Base-by-base conservation (phyloP, 345 rosid species). In the Aethionema arabicum region DNA sequence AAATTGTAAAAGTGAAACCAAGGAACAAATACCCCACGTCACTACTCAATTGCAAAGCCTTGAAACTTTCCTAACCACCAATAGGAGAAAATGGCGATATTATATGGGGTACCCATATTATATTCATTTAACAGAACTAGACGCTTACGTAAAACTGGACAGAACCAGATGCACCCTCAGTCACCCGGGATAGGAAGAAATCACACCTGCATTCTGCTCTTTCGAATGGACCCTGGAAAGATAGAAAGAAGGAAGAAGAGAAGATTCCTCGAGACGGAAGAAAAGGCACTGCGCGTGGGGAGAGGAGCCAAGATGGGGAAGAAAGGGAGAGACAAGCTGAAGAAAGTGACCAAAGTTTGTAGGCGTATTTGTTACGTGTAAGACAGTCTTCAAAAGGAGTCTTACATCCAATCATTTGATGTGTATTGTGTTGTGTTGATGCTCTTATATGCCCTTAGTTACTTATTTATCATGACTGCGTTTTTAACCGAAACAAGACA, bases 361-460 rank as follows among this genome's bases (percentile, higher is more conserved):
- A 63, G 69, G 33, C 59, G 69, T 70, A 57, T 6, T 57, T 49
- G 59, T 51, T 57, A 63, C 56, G 69, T 11, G 57, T 56, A 11
- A 70, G 69, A 70, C 64, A 63, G 46, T 49, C 63, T 66, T 66
- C 35, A 56, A 38, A 47, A 56, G 39, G 59, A 63, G 59, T 56
- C 40, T 31, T 33, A 21, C 13, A 63, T 5, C 21, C 47, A 63
- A 70, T 70, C 65, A 70, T 70, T 5, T 33, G 10, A 30, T 55
- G 68, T 70, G 74, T 33, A n/a, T n/a, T n/a, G n/a, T n/a, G n/a
- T n/a, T n/a, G 27, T 21, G 27, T 1, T 21, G 27, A 21, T 38
- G 8, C 9, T 31, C 39, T 31, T 56, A 11, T 29, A 12, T 11
- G 27, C 15, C 5, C 46, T 21, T 21, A 53, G 33, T 55, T n/a